Evolutionary conservation across 73 alveolate genomes (phyloP), one percentile per base, ranked within the genome.

Genomic region (Paramecium sexaurelia): DNA sequence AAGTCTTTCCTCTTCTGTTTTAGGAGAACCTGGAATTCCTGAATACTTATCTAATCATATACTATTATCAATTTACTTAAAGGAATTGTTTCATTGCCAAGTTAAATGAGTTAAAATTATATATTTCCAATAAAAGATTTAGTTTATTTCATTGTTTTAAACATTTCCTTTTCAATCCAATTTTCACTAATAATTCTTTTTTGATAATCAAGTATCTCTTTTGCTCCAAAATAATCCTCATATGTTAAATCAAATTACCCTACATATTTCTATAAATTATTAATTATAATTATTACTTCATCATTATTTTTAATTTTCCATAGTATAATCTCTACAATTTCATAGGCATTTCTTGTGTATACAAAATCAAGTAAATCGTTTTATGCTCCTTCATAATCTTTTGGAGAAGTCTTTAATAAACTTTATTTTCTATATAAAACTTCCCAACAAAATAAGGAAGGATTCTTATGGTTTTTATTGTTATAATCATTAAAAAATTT

Each of bases 1-100:
- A 15, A 29, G 8, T 75, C 19, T 75, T 24, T 75, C 89, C 13
- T 75, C 73, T 27, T 75, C 89, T 7, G 71, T 75, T 39, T 57
- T 75, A 1, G 89, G 89, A 15, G 89, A 75, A 0, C 89, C 89
- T 37, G 89, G 89, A 75, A 39, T 75, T 39, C 89, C 89, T n/a
- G 89, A 75, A 40, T 75, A 29, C 20, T 40, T 75, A 43, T 19
- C 82, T 57, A 13, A 20, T n/a, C 4, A 22, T 27, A 57, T 11
- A 0, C 19, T 56, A 10, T 47, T n/a, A 47, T 35, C 41, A 47
- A 5, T 57, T 1, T 57, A 57, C 82, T 75, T 43, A n/a, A 75
- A 4, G 73, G 71, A 4, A 75, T 40, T 9, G 37, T 40, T 7
- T 75, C 71, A 75, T 39, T 8, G 4, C 73, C 89, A 22, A 75